Conservation (phyloP, 768 basidiomycete species). For the Boletus reticuloceps region DNA sequence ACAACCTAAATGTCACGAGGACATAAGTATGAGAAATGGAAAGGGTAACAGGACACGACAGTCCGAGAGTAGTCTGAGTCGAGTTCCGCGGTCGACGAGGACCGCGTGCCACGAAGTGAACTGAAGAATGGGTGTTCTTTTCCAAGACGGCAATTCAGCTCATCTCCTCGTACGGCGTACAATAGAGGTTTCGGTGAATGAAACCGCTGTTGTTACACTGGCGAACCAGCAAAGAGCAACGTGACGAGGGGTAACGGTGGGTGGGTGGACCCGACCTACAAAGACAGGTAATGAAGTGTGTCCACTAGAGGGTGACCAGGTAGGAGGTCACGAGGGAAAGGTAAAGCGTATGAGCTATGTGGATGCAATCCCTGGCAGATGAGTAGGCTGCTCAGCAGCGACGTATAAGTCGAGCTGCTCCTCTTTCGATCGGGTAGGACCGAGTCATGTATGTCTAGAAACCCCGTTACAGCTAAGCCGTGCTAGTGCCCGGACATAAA, state of each 20-base stretch:
- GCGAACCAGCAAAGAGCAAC: conserved; percentile 10
- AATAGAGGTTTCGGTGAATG: neutral
- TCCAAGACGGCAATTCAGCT: neutral
- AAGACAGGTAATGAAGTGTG: neutral
- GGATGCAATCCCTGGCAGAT: no score
- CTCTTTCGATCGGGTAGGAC: neutral
- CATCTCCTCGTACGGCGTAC: conserved; percentile 18
- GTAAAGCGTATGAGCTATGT: neutral
- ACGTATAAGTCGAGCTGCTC: neutral
- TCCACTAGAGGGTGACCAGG: conserved; percentile 8
- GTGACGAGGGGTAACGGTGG: neutral
- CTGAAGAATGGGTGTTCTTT: conserved; percentile 17
- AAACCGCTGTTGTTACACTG: conserved; percentile 4
- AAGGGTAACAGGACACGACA: conserved; percentile 13
- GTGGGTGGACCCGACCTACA: neutral
- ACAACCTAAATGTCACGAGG: neutral
- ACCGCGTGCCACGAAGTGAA: conserved; percentile 28
- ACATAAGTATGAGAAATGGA: no score
- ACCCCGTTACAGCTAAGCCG: neutral
- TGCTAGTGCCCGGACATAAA: rapidly evolving
- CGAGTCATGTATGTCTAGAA: neutral
- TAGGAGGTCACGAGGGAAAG: neutral
- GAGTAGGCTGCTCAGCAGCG: neutral
- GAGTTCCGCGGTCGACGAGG: conserved; percentile 23
- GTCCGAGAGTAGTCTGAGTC: conserved; percentile 36